Evolutionary conservation across 345 rosid genomes (phyloP), one percentile per base, ranked within the genome.

Genomic region (Populus nigra): DNA sequence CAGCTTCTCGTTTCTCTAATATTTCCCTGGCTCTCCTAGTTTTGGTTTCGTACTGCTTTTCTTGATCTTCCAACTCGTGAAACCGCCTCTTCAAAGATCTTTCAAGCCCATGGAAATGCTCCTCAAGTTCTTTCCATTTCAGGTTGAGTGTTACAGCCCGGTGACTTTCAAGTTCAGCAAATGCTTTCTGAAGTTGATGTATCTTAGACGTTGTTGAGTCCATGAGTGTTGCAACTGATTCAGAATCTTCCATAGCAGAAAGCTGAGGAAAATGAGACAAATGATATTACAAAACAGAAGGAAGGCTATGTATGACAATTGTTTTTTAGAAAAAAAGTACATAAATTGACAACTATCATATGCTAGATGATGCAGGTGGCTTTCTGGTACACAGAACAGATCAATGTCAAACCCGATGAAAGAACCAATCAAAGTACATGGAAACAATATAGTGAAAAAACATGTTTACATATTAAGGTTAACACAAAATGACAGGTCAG

Each of bases 111-210:
- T 94, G 93, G 78, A 96, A 96, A 89, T 96, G 98, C 79, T 92
- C 98, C 85, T 96, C 98, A 53, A 96, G 89, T 83, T 92, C 99
- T 85, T 92, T 92, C 99, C 99, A 93, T 81, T 90, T 96, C 82
- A 96, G 68, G 83, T 96, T 92, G 71, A 96, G 95, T 10, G 98
- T 88, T 68, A 96, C 84, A 3, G 97, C 97, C 72, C 95, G 89
- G 72, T 94, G 93, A 75, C 95, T 92, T 84, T 96, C 98, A 77
- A 96, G 99, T 85, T 96, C 98, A 83, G 98, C 94, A 88, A 96
- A 96, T 17, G 99, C 99, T 86, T 86, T 93, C 93, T 96, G 98
- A 87, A 96, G 99, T 85, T 96, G 98, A 74, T 90, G 94, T 81
- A 96, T 96, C 91, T 92, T 96, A 38, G 94, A 91, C 47, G 89